These are phyloP conservation scores for Leishmania tropica DNA, from an alignment of 208 protist species.

Conservation along the genomic window DNA sequence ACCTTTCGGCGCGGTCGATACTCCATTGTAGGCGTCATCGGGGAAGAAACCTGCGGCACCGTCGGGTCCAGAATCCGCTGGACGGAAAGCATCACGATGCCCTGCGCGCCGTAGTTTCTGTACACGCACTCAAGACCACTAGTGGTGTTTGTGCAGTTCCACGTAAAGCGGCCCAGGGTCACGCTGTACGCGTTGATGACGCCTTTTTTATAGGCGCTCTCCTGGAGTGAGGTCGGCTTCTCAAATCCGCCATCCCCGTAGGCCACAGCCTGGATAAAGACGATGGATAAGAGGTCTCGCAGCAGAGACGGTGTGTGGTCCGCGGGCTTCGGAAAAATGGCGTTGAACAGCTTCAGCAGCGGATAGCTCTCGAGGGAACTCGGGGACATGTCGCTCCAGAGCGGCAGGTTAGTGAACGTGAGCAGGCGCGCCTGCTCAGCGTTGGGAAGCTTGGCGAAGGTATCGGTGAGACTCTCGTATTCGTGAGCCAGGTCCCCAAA, in stretches of 20 bases:
- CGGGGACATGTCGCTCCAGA: conserved; percentile 38
- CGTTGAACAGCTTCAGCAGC: conserved; percentile 27
- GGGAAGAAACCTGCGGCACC: conserved; percentile 1
- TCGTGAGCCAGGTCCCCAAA: conserved; percentile 36
- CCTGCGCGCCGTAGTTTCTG: conserved; percentile 54
- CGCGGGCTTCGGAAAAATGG: not conserved
- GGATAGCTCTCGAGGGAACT: not conserved
- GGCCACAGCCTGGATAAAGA: conserved; percentile 8
- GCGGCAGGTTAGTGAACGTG: conserved; percentile 45
- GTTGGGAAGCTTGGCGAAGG: conserved; percentile 10
- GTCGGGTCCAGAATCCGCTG: conserved; percentile 31
- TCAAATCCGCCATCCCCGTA: not conserved
- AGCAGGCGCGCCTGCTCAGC: conserved; percentile 32
- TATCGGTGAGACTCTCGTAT: conserved; percentile 20
- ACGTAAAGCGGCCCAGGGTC: conserved; percentile 9
- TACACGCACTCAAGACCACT: conserved; percentile 14
- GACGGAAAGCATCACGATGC: conserved; percentile 32
- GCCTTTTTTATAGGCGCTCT: not conserved
- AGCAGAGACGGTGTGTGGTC: not conserved
- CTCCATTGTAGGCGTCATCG: conserved; percentile 41
- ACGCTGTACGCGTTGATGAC: not conserved
- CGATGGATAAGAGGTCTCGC: not conserved
- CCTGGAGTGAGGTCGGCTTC: not conserved
- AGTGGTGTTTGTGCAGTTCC: not conserved
- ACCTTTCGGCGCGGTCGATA: conserved; percentile 13